Evolutionary conservation across 106 monocot genomes (phyloP).

Genomic region (Platanthera zijinensis): DNA sequence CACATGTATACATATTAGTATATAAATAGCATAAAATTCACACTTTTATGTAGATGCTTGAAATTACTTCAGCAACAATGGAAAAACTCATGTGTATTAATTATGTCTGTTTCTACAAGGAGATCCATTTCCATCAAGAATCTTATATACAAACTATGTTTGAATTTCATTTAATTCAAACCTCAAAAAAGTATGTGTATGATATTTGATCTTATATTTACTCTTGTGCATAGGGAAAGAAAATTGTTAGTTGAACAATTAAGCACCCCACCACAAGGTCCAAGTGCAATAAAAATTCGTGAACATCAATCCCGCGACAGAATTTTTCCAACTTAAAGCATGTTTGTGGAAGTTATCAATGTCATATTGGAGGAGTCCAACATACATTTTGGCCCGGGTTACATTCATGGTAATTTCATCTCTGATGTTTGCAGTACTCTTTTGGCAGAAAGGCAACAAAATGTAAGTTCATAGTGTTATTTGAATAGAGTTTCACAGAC

Average conservation of each 20-base stretch:
- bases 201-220: not conserved
- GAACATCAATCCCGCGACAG: constrained; percentile 1
- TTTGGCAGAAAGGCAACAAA: constrained; percentile 20
- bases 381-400: constrained; percentile 16
- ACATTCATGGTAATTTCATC: not conserved
- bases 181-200: too few species aligned
- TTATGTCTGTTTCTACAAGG: too few species aligned
- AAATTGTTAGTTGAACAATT: constrained; percentile 13
- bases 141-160: too few species aligned
- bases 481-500: too few species aligned
- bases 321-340: constrained; percentile 14
- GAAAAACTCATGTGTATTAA: not conserved
- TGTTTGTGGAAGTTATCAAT: constrained; percentile 24
- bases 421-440: constrained; percentile 10
- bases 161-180: too few species aligned
- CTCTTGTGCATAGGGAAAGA: constrained; percentile 9
- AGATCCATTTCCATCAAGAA: too few species aligned
- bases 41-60: constrained; percentile 16
- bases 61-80: constrained; percentile 20
- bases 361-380: constrained; percentile 27
- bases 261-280: constrained; percentile 11
- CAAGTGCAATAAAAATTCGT: constrained; percentile 3
- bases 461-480: constrained; percentile 9
- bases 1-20: too few species aligned
- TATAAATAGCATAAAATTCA: too few species aligned